Conservation (phyloP, 192 early-diverging fungal species). For the Coemansia sp. region DNA sequence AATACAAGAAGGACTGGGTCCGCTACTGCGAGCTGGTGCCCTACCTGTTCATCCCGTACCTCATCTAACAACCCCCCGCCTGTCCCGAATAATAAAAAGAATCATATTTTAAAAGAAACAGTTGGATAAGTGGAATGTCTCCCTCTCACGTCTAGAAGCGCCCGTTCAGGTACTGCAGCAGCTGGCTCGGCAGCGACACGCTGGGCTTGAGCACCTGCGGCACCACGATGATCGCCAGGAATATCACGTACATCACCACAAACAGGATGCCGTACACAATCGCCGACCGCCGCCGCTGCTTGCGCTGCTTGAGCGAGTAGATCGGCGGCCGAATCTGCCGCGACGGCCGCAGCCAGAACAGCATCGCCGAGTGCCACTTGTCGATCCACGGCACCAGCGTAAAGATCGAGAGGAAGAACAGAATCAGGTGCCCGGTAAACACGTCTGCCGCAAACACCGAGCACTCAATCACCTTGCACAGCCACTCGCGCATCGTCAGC, state of each 20-base stretch:
- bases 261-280: conserved; percentile 71
- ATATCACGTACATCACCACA: conserved; percentile 56
- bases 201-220: conserved; percentile 55
- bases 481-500: conserved; percentile 72
- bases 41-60: conserved; percentile 79
- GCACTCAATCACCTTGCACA: conserved; percentile 85
- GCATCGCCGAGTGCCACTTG: conserved; percentile 72
- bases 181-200: conserved; percentile 25
- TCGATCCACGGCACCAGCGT: conserved; percentile 70
- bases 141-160: conserved; percentile 32
- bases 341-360: conserved; percentile 79
- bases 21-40: conserved; percentile 75
- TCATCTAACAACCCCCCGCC: conserved; percentile 58
- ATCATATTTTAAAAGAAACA: not conserved
- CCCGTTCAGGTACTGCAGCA: conserved; percentile 43
- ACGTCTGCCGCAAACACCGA: conserved; percentile 75
- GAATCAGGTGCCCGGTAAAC: conserved; percentile 68
- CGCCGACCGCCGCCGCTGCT: conserved; percentile 59
- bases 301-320: conserved; percentile 62
- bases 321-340: conserved; percentile 74
- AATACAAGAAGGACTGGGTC: conserved; percentile 94
- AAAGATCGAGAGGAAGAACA: conserved; percentile 70
- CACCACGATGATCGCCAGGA: conserved; percentile 60
- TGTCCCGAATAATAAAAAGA: not conserved
- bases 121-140: no score